Conservation (phyloP, 2,329 filamentous ascomycete genomes). For the Juglanconis sp. region DNA sequence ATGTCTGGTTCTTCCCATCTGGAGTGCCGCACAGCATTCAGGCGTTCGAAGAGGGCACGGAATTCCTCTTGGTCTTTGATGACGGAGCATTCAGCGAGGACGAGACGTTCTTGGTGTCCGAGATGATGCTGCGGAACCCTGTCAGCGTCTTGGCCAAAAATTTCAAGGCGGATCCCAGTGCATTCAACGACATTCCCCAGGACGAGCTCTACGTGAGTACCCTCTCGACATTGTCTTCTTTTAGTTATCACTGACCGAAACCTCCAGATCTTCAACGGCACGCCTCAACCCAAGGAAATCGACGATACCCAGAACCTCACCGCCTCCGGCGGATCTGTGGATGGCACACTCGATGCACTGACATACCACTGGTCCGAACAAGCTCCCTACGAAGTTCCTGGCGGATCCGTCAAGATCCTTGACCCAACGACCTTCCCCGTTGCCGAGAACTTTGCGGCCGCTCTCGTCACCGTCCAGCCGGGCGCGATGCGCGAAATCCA, state of each 20-base stretch:
- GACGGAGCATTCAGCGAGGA: slow-evolving; percentile 57
- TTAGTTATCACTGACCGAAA: neutral
- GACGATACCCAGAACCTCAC: slow-evolving; percentile 43
- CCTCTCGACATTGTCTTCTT: no score
- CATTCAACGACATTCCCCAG: slow-evolving; percentile 45
- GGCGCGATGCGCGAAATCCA: slow-evolving; percentile 65
- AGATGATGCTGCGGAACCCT: slow-evolving; percentile 49
- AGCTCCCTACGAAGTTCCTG: slow-evolving; percentile 46
- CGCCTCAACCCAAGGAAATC: slow-evolving; percentile 42
- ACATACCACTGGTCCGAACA: slow-evolving; percentile 53
- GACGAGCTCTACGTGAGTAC: slow-evolving; percentile 41
- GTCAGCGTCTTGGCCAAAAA: slow-evolving; percentile 55
- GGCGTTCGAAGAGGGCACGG: slow-evolving; percentile 51
- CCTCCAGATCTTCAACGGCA: slow-evolving; percentile 47
- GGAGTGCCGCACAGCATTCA: slow-evolving; percentile 52
- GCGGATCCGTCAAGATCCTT: slow-evolving; percentile 58
- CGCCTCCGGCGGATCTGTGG: slow-evolving; percentile 40
- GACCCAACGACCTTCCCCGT: slow-evolving; percentile 57
- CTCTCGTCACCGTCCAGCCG: slow-evolving; percentile 55
- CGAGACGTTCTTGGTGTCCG: slow-evolving; percentile 54
- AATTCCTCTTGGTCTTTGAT: slow-evolving; percentile 61
- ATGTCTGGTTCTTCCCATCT: slow-evolving; percentile 53
- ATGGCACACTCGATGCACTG: slow-evolving; percentile 35
- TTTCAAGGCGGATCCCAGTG: slow-evolving; percentile 43
- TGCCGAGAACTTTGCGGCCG: slow-evolving; percentile 51